phyloP scores from a whole-genome alignment of 176 grass and related monocot species.

The Dactylis glomerata region DNA sequence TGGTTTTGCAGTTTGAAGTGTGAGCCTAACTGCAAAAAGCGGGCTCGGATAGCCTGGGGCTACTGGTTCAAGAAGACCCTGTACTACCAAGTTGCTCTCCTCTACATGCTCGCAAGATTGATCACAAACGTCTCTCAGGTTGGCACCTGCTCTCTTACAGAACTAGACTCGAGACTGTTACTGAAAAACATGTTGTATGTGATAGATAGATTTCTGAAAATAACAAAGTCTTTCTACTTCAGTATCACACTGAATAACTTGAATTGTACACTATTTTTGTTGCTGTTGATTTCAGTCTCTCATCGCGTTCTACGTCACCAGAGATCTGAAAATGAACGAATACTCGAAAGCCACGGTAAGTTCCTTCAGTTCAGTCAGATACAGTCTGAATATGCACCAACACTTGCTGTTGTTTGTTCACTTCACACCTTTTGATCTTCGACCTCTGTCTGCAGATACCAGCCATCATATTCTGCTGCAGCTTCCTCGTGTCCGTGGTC shows the following conservation, averaged over 20 bases:
- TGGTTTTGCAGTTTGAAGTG: constrained; percentile 45
- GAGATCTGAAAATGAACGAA: constrained; percentile 64
- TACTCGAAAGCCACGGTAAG: constrained; percentile 65
- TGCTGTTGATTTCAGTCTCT: constrained; percentile 42
- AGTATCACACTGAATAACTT: not conserved
- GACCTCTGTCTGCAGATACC: constrained; percentile 41
- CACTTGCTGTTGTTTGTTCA: not conserved
- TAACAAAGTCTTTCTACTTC: not conserved
- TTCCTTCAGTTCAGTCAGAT: not conserved
- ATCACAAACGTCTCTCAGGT: constrained; percentile 81
- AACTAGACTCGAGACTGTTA: not conserved
- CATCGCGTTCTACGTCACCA: constrained; percentile 67
- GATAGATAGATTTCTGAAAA: too few species aligned
- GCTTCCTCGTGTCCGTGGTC: constrained; percentile 55
- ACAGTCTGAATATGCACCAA: too few species aligned
- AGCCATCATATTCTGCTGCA: constrained; percentile 70
- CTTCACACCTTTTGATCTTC: not conserved
- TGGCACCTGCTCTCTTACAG: not conserved
- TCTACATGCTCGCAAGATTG: constrained; percentile 60
- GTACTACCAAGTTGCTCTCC: constrained; percentile 69
- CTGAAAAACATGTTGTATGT: not conserved
- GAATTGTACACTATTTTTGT: not conserved
- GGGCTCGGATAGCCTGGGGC: constrained; percentile 48
- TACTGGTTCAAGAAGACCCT: constrained; percentile 78
- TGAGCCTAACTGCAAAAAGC: constrained; percentile 42